Percentiles rank a stretch among this genome's conserved stretches.
phyloP scores from a whole-genome alignment of 768 basidiomycete species.

The Collybia sp. region DNA sequence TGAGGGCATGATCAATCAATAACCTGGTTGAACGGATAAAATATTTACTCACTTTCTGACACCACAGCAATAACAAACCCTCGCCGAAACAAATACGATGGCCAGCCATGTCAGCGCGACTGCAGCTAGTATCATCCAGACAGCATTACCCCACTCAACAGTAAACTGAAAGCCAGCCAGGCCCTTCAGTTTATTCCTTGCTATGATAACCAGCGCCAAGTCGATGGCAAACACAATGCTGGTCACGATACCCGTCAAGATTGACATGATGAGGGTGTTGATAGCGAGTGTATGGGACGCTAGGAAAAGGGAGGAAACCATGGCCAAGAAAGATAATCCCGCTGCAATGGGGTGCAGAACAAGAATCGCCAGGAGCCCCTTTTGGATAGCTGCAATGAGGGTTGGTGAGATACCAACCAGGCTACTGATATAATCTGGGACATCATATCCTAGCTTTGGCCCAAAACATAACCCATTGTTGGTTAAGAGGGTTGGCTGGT shows the following conservation, averaged over 20 bases:
- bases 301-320: conserved; percentile 54
- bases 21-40: not conserved
- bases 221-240: conserved; percentile 58
- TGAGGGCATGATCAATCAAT: not conserved
- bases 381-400: conserved; percentile 43
- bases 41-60: conserved; percentile 34
- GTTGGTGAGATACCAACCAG: conserved; percentile 37
- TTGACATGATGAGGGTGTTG: conserved; percentile 50
- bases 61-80: conserved; percentile 67
- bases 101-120: conserved; percentile 54
- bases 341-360: conserved; percentile 67
- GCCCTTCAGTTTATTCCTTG: conserved; percentile 35
- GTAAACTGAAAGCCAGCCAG: conserved; percentile 35
- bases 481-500: conserved; percentile 30
- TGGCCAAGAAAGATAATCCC: conserved; percentile 49
- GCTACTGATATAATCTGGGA: conserved; percentile 41
- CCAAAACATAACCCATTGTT: conserved; percentile 51
- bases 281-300: conserved; percentile 52
- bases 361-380: conserved; percentile 49
- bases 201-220: conserved; percentile 53
- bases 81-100: conserved; percentile 55
- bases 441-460: conserved; percentile 64
- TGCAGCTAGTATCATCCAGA: conserved; percentile 68
- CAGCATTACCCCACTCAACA: conserved; percentile 58
- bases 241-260: conserved; percentile 51